Percentiles rank a stretch among this genome's conserved stretches.
Conservation (phyloP, 306 rosid genomes). For the Adenanthera pavonina region DNA sequence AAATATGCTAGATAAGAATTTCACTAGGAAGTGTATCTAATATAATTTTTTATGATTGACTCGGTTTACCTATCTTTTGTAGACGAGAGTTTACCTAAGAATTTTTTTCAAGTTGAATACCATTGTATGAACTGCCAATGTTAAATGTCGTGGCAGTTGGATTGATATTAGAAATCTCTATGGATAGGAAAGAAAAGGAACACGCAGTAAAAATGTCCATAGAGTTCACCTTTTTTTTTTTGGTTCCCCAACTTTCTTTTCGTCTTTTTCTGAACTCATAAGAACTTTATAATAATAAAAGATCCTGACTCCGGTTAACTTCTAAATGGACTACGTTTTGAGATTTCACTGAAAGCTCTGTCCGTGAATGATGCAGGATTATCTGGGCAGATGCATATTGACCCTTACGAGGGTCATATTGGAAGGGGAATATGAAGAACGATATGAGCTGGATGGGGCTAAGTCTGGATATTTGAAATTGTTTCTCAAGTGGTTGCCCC, state of each 20-base stretch:
- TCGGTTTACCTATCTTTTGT: neutral
- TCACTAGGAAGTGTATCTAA: neutral
- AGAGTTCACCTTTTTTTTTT: neutral
- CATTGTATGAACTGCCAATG: neutral
- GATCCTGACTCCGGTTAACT: neutral
- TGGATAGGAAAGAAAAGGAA: neutral
- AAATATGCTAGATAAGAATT: neutral
- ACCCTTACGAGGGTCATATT: conserved; percentile 86
- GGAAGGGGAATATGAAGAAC: conserved; percentile 87
- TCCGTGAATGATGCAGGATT: conserved; percentile 60
- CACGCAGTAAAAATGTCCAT: neutral
- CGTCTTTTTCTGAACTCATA: neutral
- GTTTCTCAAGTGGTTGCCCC: conserved; percentile 94
- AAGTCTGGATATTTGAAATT: conserved; percentile 82
- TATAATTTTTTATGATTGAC: neutral
- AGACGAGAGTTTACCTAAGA: neutral
- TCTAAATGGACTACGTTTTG: neutral
- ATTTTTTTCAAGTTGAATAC: neutral
- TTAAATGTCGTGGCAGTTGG: neutral
- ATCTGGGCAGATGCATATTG: conserved; percentile 89
- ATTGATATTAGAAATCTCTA: conserved; percentile 26
- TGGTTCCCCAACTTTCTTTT: neutral
- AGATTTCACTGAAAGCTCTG: conserved; percentile 8
- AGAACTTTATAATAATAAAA: neutral
- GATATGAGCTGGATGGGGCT: conserved; percentile 75